A percentile compares a stretch with the other conserved stretches of the same genome.
phyloP scores from a whole-genome alignment of 2,329 filamentous ascomycete genomes.

The Fusarium udum region DNA sequence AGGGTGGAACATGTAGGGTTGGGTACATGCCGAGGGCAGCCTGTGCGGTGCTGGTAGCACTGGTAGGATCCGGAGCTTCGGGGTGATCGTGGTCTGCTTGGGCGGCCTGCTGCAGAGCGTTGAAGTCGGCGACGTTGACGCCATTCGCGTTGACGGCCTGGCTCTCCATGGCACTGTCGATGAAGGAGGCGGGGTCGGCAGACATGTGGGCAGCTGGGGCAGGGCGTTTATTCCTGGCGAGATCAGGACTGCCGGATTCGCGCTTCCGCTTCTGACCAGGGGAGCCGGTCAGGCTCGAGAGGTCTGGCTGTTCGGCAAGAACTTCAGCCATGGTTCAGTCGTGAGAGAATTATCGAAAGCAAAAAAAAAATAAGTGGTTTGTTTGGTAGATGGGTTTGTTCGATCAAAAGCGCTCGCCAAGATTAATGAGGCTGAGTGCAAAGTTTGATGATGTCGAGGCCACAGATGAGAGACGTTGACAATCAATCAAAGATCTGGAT shows the following conservation, averaged over 20 bases:
- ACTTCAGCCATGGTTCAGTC: slow-evolving; percentile 58
- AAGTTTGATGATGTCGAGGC: slow-evolving; percentile 31
- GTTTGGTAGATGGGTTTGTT: slow-evolving; percentile 1
- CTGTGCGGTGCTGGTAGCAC: slow-evolving; percentile 67
- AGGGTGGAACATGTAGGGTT: slow-evolving; percentile 65
- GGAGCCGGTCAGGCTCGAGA: slow-evolving; percentile 53
- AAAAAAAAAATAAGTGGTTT: background rate
- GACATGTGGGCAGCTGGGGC: slow-evolving; percentile 58
- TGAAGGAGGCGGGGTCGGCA: slow-evolving; percentile 61
- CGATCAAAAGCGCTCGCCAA: slow-evolving; percentile 29
- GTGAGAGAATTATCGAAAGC: background rate
- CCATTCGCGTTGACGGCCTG: slow-evolving; percentile 52
- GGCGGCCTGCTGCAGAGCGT: slow-evolving; percentile 64
- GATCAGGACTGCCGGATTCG: slow-evolving; percentile 59
- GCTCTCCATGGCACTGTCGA: slow-evolving; percentile 62
- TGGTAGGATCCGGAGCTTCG: slow-evolving; percentile 60
- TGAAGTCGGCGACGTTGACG: slow-evolving; percentile 64
- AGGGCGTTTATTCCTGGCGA: slow-evolving; percentile 61
- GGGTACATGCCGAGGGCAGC: slow-evolving; percentile 69
- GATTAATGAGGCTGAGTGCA: slow-evolving; percentile 9
- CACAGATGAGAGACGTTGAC: slow-evolving; percentile 36
- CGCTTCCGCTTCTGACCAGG: slow-evolving; percentile 67
- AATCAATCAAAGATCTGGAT: slow-evolving; percentile 34
- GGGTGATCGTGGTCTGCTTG: slow-evolving; percentile 58
- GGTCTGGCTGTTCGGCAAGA: slow-evolving; percentile 58